Percentiles rank a stretch among this genome's conserved stretches.
Conservation (phyloP, 257 asterid genomes). For the Coffea eugenioides region DNA sequence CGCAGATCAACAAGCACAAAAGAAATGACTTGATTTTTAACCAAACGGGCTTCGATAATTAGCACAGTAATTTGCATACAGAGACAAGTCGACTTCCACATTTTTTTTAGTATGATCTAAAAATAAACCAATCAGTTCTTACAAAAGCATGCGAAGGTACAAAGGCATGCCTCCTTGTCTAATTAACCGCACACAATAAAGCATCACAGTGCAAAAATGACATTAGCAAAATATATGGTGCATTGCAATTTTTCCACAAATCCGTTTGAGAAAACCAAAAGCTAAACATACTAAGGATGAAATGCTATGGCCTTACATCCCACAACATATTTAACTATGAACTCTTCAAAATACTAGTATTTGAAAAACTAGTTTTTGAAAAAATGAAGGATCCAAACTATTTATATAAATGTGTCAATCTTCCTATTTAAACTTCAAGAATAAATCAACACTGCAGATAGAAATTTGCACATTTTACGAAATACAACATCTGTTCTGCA, state of each 20-base stretch:
- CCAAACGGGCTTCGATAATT: background rate
- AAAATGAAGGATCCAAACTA: too few relatives aligned
- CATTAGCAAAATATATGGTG: background rate
- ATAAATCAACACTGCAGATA: background rate
- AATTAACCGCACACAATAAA: background rate
- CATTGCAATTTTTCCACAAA: background rate
- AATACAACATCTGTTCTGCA: background rate
- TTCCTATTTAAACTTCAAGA: constrained; percentile 5
- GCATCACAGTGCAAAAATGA: background rate
- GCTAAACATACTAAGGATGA: background rate
- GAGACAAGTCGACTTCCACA: constrained; percentile 8
- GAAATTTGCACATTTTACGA: constrained; percentile 8
- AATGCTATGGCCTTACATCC: background rate
- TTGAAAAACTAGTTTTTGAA: too few relatives aligned
- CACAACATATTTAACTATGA: background rate
- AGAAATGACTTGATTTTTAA: background rate
- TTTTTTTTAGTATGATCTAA: background rate
- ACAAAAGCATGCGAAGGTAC: background rate
- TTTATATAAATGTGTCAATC: background rate
- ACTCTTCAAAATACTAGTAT: too few relatives aligned
- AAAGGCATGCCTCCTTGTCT: too few relatives aligned
- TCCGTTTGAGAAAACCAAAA: background rate
- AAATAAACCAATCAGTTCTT: background rate
- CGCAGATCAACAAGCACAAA: background rate
- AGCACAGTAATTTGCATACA: background rate